Conservation (phyloP, 495 filamentous ascomycete genomes). For the Glonium stellatum region DNA sequence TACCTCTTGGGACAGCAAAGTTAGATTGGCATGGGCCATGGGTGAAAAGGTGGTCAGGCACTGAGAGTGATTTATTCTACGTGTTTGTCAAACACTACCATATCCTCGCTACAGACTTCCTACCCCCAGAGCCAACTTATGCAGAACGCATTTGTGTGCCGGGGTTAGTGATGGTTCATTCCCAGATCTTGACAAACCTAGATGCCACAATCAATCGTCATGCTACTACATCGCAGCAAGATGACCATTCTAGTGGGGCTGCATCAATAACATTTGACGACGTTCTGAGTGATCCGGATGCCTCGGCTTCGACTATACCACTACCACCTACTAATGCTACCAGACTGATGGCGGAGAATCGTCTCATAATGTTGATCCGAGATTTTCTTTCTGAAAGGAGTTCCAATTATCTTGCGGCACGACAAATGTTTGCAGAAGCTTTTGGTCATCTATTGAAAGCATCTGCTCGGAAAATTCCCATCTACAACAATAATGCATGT, state of each 20-base stretch:
- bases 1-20: conserved; percentile 61
- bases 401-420: conserved; percentile 41
- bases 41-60: conserved; percentile 78
- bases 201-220: conserved; percentile 79
- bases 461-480: conserved; percentile 64
- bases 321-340: conserved; percentile 60
- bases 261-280: conserved; percentile 70
- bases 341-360: conserved; percentile 85
- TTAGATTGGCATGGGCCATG: conserved; percentile 84
- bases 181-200: conserved; percentile 73
- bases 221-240: conserved; percentile 40
- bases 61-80: conserved; percentile 88
- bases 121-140: conserved; percentile 60
- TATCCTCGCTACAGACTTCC: conserved; percentile 71
- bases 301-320: conserved; percentile 59
- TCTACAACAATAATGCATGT: conserved; percentile 83
- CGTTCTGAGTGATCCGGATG: conserved; percentile 65
- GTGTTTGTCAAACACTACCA: conserved; percentile 91
- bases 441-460: conserved; percentile 69
- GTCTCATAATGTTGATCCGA: conserved; percentile 76
- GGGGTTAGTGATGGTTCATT: conserved; percentile 75
- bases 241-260: conserved; percentile 40
- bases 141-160: conserved; percentile 60
- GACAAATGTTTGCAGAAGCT: conserved; percentile 68
- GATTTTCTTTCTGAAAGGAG: conserved; percentile 75